Base-by-base conservation (phyloP, 2,329 filamentous ascomycete genomes). In the Phaeosphaeria sp. region DNA sequence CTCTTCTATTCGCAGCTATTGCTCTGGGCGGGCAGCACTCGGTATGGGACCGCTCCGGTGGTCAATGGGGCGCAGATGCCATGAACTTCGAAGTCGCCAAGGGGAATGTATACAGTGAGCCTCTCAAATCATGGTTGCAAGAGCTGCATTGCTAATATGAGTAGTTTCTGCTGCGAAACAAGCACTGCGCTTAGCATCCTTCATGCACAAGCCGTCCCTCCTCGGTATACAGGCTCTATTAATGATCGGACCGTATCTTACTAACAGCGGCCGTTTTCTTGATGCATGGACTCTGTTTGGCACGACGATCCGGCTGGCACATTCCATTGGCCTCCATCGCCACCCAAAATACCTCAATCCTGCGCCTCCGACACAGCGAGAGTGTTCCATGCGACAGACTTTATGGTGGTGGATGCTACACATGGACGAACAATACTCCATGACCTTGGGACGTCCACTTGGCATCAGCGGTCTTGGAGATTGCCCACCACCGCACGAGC, bases 321-420 rank as follows among this genome's bases (percentile, higher is more conserved):
- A 83, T 46, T 79, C 80, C 1, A 80, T 83, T 47, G 81, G 81
- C 6, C 74, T 83, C 18, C 81, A 83, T 62, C 79, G 81, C 6
- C 78, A 83, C 58, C 81, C 81, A 1, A 81, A 78, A 57, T 76
- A 77, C 44, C 74, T 82, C 24, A 75, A 83, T 53, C 78, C 80
- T 18, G 64, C 77, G 3, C 77, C 78, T 5, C 74, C 78, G 1
- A 70, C 65, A 2, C 71, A 78, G 7, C 73, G 75, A 22, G 80
- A 83, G 61, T 77, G 75, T 48, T 74, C 75, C 15, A 72, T 79
- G 15, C 74, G 81, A 6, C 79, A 78, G 51, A 77, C 77, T 17
- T 68, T 83, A 1, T 83, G 81, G 81, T 83, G 81, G 81, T 82
- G 81, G 79, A 80, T 83, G 74, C 65, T 83, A n/a, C 80, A 82